A percentile compares a stretch with the other conserved stretches of the same genome.
Conservation (phyloP, 495 filamentous ascomycete species). For the Sordaria brevicollis region DNA sequence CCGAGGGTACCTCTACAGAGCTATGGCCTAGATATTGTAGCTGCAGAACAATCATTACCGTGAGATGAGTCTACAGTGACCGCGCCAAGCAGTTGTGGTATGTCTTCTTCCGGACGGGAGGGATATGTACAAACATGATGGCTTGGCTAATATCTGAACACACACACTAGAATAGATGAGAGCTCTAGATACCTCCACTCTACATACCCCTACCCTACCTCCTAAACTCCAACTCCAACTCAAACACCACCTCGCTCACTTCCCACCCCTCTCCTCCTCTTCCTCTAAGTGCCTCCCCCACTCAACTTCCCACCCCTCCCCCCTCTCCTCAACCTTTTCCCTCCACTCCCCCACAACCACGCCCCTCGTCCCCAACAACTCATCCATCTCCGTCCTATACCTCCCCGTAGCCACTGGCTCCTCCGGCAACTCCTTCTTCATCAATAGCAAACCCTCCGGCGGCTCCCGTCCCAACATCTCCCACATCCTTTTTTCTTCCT, state of each 20-base stretch:
- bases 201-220: too few species aligned
- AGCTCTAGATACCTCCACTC: too few species aligned
- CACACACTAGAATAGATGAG: too few species aligned
- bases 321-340: neutral
- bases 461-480: constrained; percentile 32
- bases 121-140: too few species aligned
- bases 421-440: constrained; percentile 10
- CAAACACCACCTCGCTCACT: neutral
- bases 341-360: constrained; percentile 5
- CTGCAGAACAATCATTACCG: too few species aligned
- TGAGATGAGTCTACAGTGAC: too few species aligned
- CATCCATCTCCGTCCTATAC: constrained; percentile 5
- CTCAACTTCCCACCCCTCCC: constrained; percentile 1
- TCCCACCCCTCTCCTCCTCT: neutral
- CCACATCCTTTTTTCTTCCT: constrained; percentile 51
- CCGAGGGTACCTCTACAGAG: too few species aligned
- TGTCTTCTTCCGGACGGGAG: too few species aligned
- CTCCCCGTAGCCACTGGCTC: neutral
- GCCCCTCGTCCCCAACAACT: constrained; percentile 41
- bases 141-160: too few species aligned
- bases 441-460: constrained; percentile 45
- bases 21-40: too few species aligned
- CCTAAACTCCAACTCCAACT: neutral
- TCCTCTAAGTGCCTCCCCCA: neutral
- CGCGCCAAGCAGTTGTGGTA: too few species aligned